Percentiles rank a stretch among this genome's conserved stretches.
Conservation (phyloP, 1,139 yeast genomes). For the Geotrichum fermentans region DNA sequence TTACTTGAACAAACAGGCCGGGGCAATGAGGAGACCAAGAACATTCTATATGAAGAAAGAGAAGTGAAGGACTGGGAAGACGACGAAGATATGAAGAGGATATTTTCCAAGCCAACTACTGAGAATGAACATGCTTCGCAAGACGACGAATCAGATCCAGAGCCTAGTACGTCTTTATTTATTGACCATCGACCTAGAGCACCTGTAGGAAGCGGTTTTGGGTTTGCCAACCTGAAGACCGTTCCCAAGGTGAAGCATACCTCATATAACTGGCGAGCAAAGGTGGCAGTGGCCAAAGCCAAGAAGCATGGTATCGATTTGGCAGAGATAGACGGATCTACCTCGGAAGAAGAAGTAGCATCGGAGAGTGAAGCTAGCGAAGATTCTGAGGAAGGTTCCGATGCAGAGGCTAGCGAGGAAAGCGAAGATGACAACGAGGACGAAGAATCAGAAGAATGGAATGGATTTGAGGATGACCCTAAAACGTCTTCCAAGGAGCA, state of each 20-base stretch:
- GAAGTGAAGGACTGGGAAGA: constrained; percentile 61
- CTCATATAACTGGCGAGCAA: constrained; percentile 55
- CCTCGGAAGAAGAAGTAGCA: constrained; percentile 28
- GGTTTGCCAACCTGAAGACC: constrained; percentile 55
- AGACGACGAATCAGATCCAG: constrained; percentile 20
- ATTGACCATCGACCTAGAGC: constrained; percentile 68
- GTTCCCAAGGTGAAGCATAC: constrained; percentile 45
- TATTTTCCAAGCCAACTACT: constrained; percentile 8
- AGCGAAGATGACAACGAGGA: constrained; percentile 25
- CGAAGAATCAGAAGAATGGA: constrained; percentile 26
- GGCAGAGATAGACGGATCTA: constrained; percentile 42
- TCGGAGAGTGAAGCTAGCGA: constrained; percentile 28
- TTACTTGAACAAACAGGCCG: constrained; percentile 69
- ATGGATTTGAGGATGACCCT: constrained; percentile 20
- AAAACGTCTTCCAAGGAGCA: constrained; percentile 23
- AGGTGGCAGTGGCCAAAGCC: constrained; percentile 45
- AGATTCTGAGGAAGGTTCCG: constrained; percentile 27
- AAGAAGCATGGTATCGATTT: constrained; percentile 33
- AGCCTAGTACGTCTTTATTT: constrained; percentile 46
- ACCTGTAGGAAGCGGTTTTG: constrained; percentile 63
- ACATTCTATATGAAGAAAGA: constrained; percentile 65
- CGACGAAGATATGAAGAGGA: constrained; percentile 30
- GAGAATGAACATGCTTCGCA: background rate
- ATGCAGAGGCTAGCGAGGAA: constrained; percentile 24
- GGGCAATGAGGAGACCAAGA: constrained; percentile 58